Percentiles rank a stretch among this genome's conserved stretches.
phyloP scores from a whole-genome alignment of 345 rosid genomes.

The Eutrema heterophyllum region DNA sequence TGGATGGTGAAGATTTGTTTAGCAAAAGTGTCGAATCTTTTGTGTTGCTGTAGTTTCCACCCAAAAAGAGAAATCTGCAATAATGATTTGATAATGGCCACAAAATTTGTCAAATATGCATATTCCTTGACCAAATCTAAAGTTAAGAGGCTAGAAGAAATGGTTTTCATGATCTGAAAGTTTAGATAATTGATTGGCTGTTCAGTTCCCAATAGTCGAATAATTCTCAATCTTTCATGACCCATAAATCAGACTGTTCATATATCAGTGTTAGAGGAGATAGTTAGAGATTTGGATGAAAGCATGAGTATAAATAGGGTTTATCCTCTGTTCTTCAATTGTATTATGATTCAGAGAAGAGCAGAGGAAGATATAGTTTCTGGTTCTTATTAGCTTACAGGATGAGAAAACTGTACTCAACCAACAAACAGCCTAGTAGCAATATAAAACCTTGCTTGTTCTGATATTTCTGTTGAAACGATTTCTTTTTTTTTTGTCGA shows the following conservation, averaged over 20 bases:
- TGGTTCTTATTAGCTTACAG: neutral
- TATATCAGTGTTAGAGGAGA: neutral
- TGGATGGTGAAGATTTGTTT: constrained; percentile 2
- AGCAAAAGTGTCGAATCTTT: neutral
- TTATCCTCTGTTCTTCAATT: neutral
- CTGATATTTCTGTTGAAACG: neutral
- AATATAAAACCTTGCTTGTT: neutral
- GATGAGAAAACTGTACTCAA: neutral
- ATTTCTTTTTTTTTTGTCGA: neutral
- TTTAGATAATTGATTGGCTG: neutral
- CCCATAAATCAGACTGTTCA: neutral
- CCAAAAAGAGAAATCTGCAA: neutral
- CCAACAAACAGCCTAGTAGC: neutral
- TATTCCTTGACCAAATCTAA: neutral
- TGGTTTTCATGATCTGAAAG: neutral
- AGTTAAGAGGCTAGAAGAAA: neutral
- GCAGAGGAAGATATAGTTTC: neutral
- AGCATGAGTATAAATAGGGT: neutral
- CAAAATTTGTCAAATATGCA: neutral
- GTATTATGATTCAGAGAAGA: neutral
- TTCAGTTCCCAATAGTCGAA: neutral
- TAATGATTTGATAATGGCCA: neutral
- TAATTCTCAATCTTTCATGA: neutral
- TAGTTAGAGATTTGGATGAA: neutral
- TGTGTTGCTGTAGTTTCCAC: neutral